Percentiles rank a stretch among this genome's conserved stretches.
Conservation (phyloP, 495 filamentous ascomycete genomes). For the Margaritispora aquatica region DNA sequence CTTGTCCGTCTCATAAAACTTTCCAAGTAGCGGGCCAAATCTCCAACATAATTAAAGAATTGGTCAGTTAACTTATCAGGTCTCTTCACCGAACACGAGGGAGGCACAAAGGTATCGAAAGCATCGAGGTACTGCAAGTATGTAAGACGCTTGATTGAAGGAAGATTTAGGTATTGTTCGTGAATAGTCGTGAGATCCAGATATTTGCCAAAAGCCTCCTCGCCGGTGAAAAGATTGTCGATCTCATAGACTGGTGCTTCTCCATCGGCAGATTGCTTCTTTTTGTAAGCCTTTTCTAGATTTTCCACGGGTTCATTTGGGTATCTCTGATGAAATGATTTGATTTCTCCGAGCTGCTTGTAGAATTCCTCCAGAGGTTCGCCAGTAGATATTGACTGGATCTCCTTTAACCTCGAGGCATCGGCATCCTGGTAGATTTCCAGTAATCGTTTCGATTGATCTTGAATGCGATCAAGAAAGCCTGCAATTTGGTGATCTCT, state of each 20-base stretch:
- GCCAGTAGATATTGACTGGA: slow-evolving; percentile 76
- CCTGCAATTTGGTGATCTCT: slow-evolving; percentile 89
- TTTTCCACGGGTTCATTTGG: slow-evolving; percentile 95
- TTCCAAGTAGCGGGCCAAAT: slow-evolving; percentile 76
- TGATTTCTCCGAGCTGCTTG: slow-evolving; percentile 72
- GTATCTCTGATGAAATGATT: slow-evolving; percentile 82
- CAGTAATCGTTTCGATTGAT: slow-evolving; percentile 73
- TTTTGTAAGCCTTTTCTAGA: slow-evolving; percentile 85
- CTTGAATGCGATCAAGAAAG: slow-evolving; percentile 78
- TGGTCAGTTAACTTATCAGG: slow-evolving; percentile 80
- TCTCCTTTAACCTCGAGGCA: slow-evolving; percentile 64
- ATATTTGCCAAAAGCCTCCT: slow-evolving; percentile 86
- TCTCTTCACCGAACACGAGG: slow-evolving; percentile 62
- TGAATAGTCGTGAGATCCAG: slow-evolving; percentile 81
- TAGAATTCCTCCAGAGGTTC: slow-evolving; percentile 93
- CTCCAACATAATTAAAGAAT: slow-evolving; percentile 86
- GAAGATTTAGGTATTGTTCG: slow-evolving; percentile 85
- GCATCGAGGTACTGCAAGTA: slow-evolving; percentile 88
- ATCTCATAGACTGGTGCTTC: slow-evolving; percentile 59
- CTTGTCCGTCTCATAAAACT: slow-evolving; percentile 73
- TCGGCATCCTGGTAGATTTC: slow-evolving; percentile 81
- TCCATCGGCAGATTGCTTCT: slow-evolving; percentile 57
- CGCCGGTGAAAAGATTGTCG: slow-evolving; percentile 90
- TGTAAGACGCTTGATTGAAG: slow-evolving; percentile 69
- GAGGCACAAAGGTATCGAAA: slow-evolving; percentile 80